phyloP scores from a whole-genome alignment of 1,284 basidiomycete species.

The Athelia sp. region DNA sequence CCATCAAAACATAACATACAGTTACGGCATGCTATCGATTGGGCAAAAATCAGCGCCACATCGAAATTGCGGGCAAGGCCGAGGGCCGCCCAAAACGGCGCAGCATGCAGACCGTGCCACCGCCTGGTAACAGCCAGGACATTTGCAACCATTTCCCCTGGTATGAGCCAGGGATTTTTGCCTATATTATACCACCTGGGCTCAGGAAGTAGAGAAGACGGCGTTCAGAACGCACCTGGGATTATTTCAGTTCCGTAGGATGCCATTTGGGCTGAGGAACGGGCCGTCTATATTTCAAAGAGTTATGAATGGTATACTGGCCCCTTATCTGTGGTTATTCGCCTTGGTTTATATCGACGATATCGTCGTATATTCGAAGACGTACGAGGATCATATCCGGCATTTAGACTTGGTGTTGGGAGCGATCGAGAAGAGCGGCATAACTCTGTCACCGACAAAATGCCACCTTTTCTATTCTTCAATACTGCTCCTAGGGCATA shows the following conservation, averaged over 20 bases:
- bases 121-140: too few relatives aligned
- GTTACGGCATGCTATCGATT: too few relatives aligned
- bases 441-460: conserved; percentile 24
- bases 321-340: conserved; percentile 22
- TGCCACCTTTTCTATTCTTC: conserved; percentile 23
- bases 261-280: conserved; percentile 28
- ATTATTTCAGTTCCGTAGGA: conserved; percentile 22
- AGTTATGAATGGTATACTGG: conserved; percentile 22
- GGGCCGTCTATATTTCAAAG: conserved; percentile 26
- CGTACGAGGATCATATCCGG: conserved; percentile 12
- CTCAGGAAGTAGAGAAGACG: conserved; percentile 16
- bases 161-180: too few relatives aligned
- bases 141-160: too few relatives aligned
- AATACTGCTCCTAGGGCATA: conserved; percentile 24
- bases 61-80: too few relatives aligned
- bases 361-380: conserved; percentile 14
- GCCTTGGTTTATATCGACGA: conserved; percentile 24
- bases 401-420: conserved; percentile 11
- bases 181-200: too few relatives aligned
- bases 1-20: too few relatives aligned
- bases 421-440: conserved; percentile 15
- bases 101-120: too few relatives aligned
- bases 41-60: too few relatives aligned
- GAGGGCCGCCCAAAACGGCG: too few relatives aligned
- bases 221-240: conserved; percentile 25